phyloP scores from a whole-genome alignment of 805 yeast species.

The Lipomyces orientalis region DNA sequence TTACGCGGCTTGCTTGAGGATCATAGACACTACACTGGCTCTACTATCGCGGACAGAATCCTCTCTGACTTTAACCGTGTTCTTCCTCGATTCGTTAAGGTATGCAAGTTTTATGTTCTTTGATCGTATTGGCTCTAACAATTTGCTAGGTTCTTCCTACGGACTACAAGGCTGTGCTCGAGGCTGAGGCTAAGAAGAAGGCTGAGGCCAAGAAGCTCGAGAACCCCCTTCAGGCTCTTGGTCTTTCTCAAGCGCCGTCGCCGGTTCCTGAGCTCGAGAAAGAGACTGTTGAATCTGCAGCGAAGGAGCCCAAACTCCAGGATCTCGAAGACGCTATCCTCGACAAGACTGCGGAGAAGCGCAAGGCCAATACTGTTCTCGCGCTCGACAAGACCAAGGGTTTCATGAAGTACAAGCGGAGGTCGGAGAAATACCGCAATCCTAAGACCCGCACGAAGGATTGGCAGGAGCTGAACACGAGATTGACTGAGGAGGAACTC shows the following conservation, averaged over 20 bases:
- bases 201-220: conserved; percentile 64
- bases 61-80: conserved; percentile 86
- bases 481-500: conserved; percentile 84
- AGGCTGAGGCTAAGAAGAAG: conserved; percentile 68
- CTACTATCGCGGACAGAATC: conserved; percentile 84
- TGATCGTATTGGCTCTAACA: neutral
- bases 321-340: conserved; percentile 89
- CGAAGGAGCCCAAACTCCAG: conserved; percentile 82
- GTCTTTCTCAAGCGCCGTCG: conserved; percentile 23
- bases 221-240: conserved; percentile 42
- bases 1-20: conserved; percentile 92
- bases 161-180: conserved; percentile 89
- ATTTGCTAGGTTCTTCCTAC: conserved; percentile 60
- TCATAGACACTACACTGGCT: conserved; percentile 92
- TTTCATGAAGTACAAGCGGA: conserved; percentile 90
- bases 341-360: conserved; percentile 68
- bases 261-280: conserved; percentile 56
- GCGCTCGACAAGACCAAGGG: conserved; percentile 83
- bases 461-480: conserved; percentile 87
- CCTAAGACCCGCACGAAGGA: conserved; percentile 78
- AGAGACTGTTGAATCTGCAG: conserved; percentile 83
- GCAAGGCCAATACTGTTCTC: conserved; percentile 62
- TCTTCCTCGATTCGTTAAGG: conserved; percentile 84
- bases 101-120: conserved; percentile 74
- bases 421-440: conserved; percentile 83